Conservation (phyloP, 305 asterid genomes). For the Fraxinus albicans region DNA sequence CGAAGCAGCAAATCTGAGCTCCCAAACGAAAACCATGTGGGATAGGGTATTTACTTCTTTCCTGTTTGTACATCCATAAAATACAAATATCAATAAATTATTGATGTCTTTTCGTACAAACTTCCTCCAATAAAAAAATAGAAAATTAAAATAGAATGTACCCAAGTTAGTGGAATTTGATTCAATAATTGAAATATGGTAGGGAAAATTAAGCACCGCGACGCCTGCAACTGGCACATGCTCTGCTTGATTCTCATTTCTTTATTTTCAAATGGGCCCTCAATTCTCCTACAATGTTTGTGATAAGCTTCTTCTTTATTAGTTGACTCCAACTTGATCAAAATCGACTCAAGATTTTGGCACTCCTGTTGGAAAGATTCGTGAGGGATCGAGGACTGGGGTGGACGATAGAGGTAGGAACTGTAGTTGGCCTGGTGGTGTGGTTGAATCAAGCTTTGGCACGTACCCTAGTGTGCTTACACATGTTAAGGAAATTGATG, state of each 20-base stretch:
- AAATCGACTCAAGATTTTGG: neutral
- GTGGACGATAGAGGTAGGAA: neutral
- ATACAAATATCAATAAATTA: no score
- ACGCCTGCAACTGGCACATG: conserved; percentile 33
- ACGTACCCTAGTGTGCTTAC: neutral
- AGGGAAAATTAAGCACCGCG: conserved; percentile 19
- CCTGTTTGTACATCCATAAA: no score
- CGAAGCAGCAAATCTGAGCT: neutral
- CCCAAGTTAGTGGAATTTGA: neutral
- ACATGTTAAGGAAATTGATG: neutral
- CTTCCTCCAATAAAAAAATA: neutral
- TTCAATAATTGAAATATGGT: conserved; percentile 3
- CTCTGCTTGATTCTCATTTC: neutral
- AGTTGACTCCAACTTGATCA: neutral
- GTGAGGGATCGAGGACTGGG: neutral
- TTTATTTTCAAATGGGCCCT: neutral
- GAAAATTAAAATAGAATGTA: neutral
- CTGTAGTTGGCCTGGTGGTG: neutral
- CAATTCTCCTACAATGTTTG: neutral
- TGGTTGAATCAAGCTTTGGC: neutral
- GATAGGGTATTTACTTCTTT: no score
- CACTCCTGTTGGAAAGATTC: neutral
- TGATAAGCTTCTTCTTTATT: neutral
- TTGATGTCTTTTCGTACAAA: neutral
- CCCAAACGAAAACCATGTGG: neutral